Base-by-base conservation (phyloP, 1,139 yeast species). In the Nakaseomyces bracarensis region DNA sequence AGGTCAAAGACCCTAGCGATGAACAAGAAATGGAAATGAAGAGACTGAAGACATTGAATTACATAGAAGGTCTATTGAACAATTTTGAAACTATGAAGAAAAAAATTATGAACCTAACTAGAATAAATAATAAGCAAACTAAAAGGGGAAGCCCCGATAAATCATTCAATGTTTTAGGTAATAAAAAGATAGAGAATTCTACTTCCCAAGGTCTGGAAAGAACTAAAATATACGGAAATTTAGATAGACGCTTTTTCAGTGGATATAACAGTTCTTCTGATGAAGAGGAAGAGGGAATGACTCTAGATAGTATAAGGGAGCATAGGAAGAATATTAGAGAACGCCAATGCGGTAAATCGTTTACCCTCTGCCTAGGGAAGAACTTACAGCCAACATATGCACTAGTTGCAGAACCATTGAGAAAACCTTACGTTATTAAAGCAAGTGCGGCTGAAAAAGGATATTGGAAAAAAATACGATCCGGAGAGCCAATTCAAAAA, bases 11-110 rank as follows among this genome's bases (percentile, higher is more conserved):
- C 54, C 50, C 64, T 0, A 57, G 58, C 19, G 74, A 79, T 53
- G 52, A 47, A 3, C 60, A 60, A 2, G 93, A 82, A 50, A 54
- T 80, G 51, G 61, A 58, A 18, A 44, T 47, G 15, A 82, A 82
- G 54, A 66, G 74, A 29, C 58, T 60, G 3, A 61, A 75, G 46
- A 79, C 89, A 0, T 60, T 75, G 2, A 55, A 55, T 7, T 81
- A 77, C 44, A 71, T 82, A 19, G 62, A 66, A 11, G 53, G 62
- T 18, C 63, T 78, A 41, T 60, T 82, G 18, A 55, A 55, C 3
- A 75, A 71, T 52, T 77, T 69, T 49, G 72, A 70, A 4, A 65
- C 64, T 4, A 68, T 70, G 72, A 66, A 63, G 45, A 52, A 46
- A 23, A 49, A 51, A 29, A 43, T 49, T 4, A 41, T 41, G 13